Base-by-base conservation (phyloP, 208 protist species). In the Strigomonas culicis region DNA sequence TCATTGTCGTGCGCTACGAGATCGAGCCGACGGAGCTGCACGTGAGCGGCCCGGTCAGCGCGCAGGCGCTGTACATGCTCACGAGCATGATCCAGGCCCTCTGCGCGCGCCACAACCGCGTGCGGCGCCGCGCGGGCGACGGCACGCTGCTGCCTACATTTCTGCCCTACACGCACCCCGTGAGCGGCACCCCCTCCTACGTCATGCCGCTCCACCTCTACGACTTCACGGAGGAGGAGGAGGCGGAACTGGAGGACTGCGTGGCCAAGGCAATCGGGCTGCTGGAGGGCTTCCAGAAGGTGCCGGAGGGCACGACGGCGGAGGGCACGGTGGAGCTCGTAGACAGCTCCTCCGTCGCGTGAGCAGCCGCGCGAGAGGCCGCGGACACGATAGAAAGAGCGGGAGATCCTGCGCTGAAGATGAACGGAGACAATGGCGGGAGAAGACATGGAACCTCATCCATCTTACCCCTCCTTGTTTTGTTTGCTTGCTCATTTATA, bases 1-100 rank as follows among this genome's bases (percentile, higher is more conserved):
- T 15, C 7, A 22, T 91, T 10, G 66, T 84, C 21, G 73, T 91
- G 1, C 80, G 74, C n/a, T 88, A 86, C 66, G 79, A 85, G 27
- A 51, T 84, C 4, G 66, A 86, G 59, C 84, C 80, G 0, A 75
- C 81, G 15, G 76, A 77, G 24, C 63, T 88, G 28, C 70, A 72
- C 57, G 60, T 91, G 15, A 68, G 63, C 1, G 84, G 84, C 0
- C 62, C 58, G 4, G 77, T 87, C 41, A 63, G 43, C 17, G 72
- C 70, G 19, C 32, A 28, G 19, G 73, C 80, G 70, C 74, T 91
- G 24, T 56, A 74, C 27, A 66, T 68, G 13, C 72, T 91, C 6
- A 68, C 60, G 59, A 27, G 63, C 30, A 62, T 70, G 34, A 34
- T 62, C 2, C 47, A 63, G 59, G 60, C 73, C 13, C 68, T 65